Base-by-base conservation (phyloP, 2,329 filamentous ascomycete genomes). In the Penicillium janthinellum region DNA sequence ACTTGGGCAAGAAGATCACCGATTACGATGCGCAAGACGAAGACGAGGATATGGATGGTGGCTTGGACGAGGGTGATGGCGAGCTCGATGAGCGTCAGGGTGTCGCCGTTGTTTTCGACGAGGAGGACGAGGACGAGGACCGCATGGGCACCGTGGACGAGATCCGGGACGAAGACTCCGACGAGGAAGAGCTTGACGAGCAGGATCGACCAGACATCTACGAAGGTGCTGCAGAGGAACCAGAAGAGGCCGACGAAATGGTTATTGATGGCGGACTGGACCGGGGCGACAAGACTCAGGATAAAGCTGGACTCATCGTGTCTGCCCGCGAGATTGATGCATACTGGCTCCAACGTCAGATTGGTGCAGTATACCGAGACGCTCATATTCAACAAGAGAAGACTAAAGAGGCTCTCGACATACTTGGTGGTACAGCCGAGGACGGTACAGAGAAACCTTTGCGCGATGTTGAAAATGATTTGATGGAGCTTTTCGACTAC, bases 401-500 rank as follows among this genome's bases (percentile, higher is more conserved):
- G 80, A 95, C 95, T 5, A 86, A 89, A 65, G 85, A 91, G 66
- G 93, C 92, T 0, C 83, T 99, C 56, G 86, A 88, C 38, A 92
- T 96, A 50, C 84, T 99, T 56, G 90, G 90, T 34, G 92, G 90
- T 47, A 84, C 89, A 63, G 84, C 88, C 7, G 75, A 85, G 53
- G 89, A 90, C 57, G 92, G 90, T 15, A 89, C 94, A 60, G 92
- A 96, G 70, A 93, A 91, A 75, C 85, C 90, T 14, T 82, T 98
- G 34, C 88, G 94, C 70, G 94, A 99, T 71, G 93, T 98, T 57
- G 95, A 99, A 72, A 99, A 99, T 75, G 95, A 99, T 64, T 83
- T 99, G 59, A 98, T 98, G 90, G 95, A 97, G 70, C 84, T 99
- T 0, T 98, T 99, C 69, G 95, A 99, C 70, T 99, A 96, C 71